phyloP scores from a whole-genome alignment of 495 filamentous ascomycete species.

The Pyrenula aspistea region DNA sequence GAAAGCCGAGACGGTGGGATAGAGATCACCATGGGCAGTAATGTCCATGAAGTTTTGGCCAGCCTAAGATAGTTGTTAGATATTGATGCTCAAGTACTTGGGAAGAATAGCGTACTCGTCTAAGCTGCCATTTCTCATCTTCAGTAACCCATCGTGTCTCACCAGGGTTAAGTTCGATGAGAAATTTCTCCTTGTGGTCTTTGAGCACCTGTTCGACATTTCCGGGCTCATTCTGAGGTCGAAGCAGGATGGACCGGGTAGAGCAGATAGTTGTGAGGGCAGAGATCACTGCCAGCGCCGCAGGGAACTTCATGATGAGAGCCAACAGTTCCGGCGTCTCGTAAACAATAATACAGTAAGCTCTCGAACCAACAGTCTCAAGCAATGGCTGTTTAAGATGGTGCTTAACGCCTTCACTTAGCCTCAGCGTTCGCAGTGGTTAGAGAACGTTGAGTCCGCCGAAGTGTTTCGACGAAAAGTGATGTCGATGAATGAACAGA shows the following conservation, averaged over 20 bases:
- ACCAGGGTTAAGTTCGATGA: conserved; percentile 83
- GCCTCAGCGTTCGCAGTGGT: too few species aligned
- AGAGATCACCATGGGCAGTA: conserved; percentile 41
- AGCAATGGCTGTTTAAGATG: too few species aligned
- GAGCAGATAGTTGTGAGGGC: not conserved
- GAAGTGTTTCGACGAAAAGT: too few species aligned
- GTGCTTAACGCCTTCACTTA: too few species aligned
- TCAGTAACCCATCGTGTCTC: conserved; percentile 79
- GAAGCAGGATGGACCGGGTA: not conserved
- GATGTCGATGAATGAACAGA: too few species aligned
- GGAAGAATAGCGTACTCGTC: conserved; percentile 47
- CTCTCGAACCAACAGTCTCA: too few species aligned
- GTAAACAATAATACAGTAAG: too few species aligned
- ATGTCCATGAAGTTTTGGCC: conserved; percentile 92
- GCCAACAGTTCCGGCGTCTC: too few species aligned
- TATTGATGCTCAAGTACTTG: not conserved
- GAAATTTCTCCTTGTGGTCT: conserved; percentile 37
- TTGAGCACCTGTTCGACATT: not conserved
- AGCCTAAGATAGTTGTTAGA: conserved; percentile 35
- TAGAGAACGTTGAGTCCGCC: too few species aligned
- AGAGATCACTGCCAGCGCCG: not conserved
- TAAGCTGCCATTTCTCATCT: conserved; percentile 86
- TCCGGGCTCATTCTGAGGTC: not conserved
- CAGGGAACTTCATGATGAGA: not conserved
- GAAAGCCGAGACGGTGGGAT: conserved; percentile 15